Conservation (phyloP, 2,329 filamentous ascomycete species). For the Annulohypoxylon truncatum region DNA sequence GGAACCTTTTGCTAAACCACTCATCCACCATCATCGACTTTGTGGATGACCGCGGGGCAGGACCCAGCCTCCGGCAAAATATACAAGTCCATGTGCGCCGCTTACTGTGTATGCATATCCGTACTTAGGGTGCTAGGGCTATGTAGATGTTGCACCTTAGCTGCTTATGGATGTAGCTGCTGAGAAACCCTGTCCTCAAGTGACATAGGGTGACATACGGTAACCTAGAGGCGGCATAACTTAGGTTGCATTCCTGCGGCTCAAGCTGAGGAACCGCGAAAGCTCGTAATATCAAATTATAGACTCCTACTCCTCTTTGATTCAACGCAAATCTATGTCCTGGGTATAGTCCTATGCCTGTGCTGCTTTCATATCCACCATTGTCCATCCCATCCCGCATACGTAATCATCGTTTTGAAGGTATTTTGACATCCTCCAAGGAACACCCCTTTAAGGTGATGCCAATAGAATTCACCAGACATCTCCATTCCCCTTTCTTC, state of each 20-base stretch:
- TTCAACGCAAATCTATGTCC: constrained; percentile 33
- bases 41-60: constrained; percentile 30
- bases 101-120: constrained; percentile 13
- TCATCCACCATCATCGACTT: constrained; percentile 21
- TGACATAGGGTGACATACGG: not conserved
- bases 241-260: constrained; percentile 32
- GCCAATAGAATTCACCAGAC: constrained; percentile 17
- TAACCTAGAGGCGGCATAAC: not conserved
- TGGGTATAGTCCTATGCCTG: constrained; percentile 33
- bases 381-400: constrained; percentile 2
- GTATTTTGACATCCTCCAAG: constrained; percentile 22
- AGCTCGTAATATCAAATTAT: constrained; percentile 20
- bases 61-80: constrained; percentile 31
- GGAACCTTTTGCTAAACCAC: constrained; percentile 1
- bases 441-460: constrained; percentile 15
- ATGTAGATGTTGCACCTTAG: not conserved
- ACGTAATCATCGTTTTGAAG: constrained; percentile 9
- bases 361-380: not conserved
- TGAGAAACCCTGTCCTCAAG: not conserved
- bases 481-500: constrained; percentile 10
- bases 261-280: constrained; percentile 18
- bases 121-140: not conserved
- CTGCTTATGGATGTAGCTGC: not conserved
- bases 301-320: constrained; percentile 10
- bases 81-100: not conserved